Evolutionary conservation across 768 basidiomycete species (phyloP), one percentile per base, ranked within the genome.

Genomic region (Lepiota venenata): DNA sequence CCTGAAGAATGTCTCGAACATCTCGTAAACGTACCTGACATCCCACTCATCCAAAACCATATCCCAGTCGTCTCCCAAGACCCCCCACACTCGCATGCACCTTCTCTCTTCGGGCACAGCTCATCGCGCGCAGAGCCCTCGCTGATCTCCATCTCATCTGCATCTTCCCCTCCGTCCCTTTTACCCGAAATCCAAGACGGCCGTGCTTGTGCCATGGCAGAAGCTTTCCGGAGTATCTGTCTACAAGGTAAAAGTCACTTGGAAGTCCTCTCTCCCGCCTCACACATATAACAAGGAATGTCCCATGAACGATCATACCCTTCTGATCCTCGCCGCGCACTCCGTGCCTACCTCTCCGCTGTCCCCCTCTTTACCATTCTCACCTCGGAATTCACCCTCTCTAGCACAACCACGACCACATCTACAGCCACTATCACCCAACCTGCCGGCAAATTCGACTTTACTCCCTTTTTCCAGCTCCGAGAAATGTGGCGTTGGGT

Each of bases 401-500:
- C 66, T 5, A 25, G 25, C 25, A 25, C 25, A 63, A 22, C 63
- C 60, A 47, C 58, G 52, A 59, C 69, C 25, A 25, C 25, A 25
- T 2, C 25, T 2, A 25, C 25, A 25, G 5, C 25, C 25, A 25
- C 5, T 5, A 25, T 5, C 25, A 2, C 2, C 12, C 60, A 65
- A 59, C 47, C 64, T 49, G 54, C 64, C 27, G 71, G 71, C 4
- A 74, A 68, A 57, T 62, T 72, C n/a, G 76, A 75, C 51, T 76
- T 76, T 41, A 70, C 79, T 2, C 75, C 84, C 4, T 93, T 93
- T 61, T 65, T 71, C 3, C 78, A 78, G 43, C 84, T 88, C 52
- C 86, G 88, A 6, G 94, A 98, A 62, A 75, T 95, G 9, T 93
- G 91, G 80, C 78, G 93, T 47, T 94, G 91, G 89, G 75, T 82